A percentile compares a stretch with the other conserved stretches of the same genome.
Evolutionary conservation across 2,329 filamentous ascomycete species (phyloP).

Genomic region (Calycina herbarum): DNA sequence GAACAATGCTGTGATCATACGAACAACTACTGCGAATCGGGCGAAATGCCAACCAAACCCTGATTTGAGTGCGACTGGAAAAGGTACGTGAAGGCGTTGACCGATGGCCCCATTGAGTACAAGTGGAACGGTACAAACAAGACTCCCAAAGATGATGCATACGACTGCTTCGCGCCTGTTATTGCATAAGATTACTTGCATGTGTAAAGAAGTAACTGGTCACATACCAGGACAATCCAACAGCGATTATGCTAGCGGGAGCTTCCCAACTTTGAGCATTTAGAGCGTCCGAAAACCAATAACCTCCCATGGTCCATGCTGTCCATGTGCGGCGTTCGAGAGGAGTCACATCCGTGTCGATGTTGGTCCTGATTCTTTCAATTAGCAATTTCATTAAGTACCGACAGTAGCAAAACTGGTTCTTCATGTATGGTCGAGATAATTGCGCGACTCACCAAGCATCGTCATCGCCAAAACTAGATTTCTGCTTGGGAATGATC

Average conservation of each 20-base stretch:
- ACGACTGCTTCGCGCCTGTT: slow-evolving; percentile 29
- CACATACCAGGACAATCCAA: slow-evolving; percentile 44
- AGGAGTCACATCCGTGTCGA: slow-evolving; percentile 47
- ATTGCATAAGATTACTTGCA: background rate
- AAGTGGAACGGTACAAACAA: slow-evolving; percentile 52
- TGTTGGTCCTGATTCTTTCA: slow-evolving; percentile 42
- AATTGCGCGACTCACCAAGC: slow-evolving; percentile 29
- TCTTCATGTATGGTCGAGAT: background rate
- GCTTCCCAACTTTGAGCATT: slow-evolving; percentile 48
- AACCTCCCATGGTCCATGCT: slow-evolving; percentile 43
- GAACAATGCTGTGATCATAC: slow-evolving; percentile 37
- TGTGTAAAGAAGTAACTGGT: background rate
- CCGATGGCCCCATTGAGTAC: slow-evolving; percentile 49
- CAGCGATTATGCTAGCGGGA: slow-evolving; percentile 47
- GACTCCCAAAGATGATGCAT: slow-evolving; percentile 57
- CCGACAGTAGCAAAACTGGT: background rate
- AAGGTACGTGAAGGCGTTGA: slow-evolving; percentile 47
- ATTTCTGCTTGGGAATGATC: slow-evolving; percentile 42
- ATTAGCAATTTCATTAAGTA: background rate
- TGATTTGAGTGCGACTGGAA: slow-evolving; percentile 45
- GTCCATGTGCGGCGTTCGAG: slow-evolving; percentile 47
- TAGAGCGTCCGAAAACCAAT: slow-evolving; percentile 48
- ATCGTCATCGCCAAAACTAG: slow-evolving; percentile 43
- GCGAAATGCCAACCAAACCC: slow-evolving; percentile 48
- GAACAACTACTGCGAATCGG: slow-evolving; percentile 41